These are phyloP conservation scores for Mortierella claussenii DNA, from an alignment of 192 early-diverging fungal genomes.

Conservation along the genomic window DNA sequence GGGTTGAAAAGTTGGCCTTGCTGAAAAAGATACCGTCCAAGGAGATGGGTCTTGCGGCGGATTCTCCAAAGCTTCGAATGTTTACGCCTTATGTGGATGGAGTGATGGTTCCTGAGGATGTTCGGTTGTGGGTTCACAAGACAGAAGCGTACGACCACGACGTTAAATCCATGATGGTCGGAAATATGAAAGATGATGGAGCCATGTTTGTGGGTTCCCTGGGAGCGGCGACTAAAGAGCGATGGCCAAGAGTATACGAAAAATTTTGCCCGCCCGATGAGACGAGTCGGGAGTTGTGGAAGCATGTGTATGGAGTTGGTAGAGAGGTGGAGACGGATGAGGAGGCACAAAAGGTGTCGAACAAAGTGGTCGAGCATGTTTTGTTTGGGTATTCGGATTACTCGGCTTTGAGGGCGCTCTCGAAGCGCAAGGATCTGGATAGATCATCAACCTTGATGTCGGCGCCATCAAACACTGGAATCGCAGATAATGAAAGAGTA, in stretches of 20 bases:
- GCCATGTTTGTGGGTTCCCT: conserved; percentile 11
- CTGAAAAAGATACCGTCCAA: conserved; percentile 2
- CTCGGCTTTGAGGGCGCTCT: conserved; percentile 21
- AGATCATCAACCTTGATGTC: too few species aligned
- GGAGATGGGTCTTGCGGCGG: conserved; percentile 10
- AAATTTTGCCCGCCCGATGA: conserved; percentile 22
- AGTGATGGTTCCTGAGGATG: conserved; percentile 23
- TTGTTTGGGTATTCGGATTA: conserved; percentile 9
- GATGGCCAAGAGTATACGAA: conserved; percentile 4
- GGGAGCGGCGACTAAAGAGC: not conserved
- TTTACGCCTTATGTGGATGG: conserved; percentile 36
- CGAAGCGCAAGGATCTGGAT: conserved; percentile 23
- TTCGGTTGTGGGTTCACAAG: conserved; percentile 4
- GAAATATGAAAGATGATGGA: conserved; percentile 26
- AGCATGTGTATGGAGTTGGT: conserved; percentile 21
- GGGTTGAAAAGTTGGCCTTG: conserved; percentile 17
- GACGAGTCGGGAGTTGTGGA: conserved; percentile 11
- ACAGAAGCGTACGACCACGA: conserved; percentile 24
- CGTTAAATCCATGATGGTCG: conserved; percentile 23
- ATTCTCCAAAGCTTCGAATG: conserved; percentile 11
- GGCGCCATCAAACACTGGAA: too few species aligned
- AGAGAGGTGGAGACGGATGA: conserved; percentile 8
- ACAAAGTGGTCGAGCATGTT: conserved; percentile 1
- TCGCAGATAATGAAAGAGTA: too few species aligned
- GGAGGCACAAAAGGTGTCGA: conserved; percentile 1